These are phyloP conservation scores for Bremia lactucae DNA, from an alignment of 352 stramenopile genomes.

Conservation along the genomic window DNA sequence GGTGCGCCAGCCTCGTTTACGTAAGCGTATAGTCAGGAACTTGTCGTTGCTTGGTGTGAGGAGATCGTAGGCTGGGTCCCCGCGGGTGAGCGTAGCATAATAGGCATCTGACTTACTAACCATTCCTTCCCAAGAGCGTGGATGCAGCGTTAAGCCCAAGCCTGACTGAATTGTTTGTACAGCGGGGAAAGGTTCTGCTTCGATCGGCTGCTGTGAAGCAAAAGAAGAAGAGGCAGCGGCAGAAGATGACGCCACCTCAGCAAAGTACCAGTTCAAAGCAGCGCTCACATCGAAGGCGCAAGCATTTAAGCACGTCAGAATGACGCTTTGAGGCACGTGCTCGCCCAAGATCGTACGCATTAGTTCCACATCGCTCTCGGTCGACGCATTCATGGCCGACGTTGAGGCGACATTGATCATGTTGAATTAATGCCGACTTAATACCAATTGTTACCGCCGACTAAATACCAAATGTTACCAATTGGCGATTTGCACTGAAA, in stretches of 20 bases:
- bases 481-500: no score
- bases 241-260: conserved; percentile 42
- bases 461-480: no score
- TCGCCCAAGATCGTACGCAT: conserved; percentile 85
- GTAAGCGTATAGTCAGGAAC: conserved; percentile 66
- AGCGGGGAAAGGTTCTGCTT: not conserved
- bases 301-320: conserved; percentile 74
- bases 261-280: conserved; percentile 84
- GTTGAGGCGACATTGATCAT: no score
- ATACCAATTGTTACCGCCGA: no score
- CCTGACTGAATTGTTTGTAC: conserved; percentile 59
- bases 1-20: conserved; percentile 62
- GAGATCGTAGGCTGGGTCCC: conserved; percentile 67
- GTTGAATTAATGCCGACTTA: no score
- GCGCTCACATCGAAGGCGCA: conserved; percentile 78
- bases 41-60: conserved; percentile 79
- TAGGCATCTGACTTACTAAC: conserved; percentile 81
- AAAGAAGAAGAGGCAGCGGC: not conserved
- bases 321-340: conserved; percentile 75
- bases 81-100: conserved; percentile 69
- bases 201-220: not conserved
- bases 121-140: conserved; percentile 57
- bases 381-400: conserved; percentile 13
- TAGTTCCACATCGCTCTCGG: conserved; percentile 67
- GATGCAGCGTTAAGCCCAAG: conserved; percentile 65